A percentile compares a stretch with the other conserved stretches of the same genome.
phyloP scores from a whole-genome alignment of 75 land plant species.

The Pinus albicaulis region DNA sequence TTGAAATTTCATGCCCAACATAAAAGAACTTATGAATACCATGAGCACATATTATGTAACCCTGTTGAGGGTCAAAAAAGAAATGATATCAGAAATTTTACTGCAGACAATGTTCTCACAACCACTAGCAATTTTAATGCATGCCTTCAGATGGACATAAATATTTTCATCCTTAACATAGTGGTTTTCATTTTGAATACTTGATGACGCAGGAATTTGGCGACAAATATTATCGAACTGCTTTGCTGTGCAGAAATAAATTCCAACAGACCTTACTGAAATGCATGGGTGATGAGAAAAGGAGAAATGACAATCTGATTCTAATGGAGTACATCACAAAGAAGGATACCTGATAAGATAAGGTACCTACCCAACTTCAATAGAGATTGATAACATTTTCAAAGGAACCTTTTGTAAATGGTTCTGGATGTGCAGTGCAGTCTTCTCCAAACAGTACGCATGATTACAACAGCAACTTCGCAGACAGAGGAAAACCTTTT shows the following conservation, averaged over 20 bases:
- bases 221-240: background rate
- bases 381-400: constrained; percentile 13
- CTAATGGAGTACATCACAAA: background rate
- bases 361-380: constrained; percentile 6
- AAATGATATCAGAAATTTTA: too few relatives aligned
- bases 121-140: too few relatives aligned
- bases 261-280: background rate
- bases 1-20: too few relatives aligned
- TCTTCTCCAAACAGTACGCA: constrained; percentile 55
- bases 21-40: too few relatives aligned
- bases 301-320: background rate
- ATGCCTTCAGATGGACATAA: too few relatives aligned
- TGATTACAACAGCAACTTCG: constrained; percentile 49
- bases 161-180: too few relatives aligned
- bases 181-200: too few relatives aligned
- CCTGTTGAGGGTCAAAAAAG: too few relatives aligned
- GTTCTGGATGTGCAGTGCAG: constrained; percentile 45
- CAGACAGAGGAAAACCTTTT: constrained; percentile 54
- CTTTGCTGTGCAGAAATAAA: background rate
- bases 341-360: background rate
- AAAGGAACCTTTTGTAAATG: constrained; percentile 46
- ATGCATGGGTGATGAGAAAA: background rate
- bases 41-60: too few relatives aligned
- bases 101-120: too few relatives aligned
- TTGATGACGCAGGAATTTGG: background rate